phyloP scores from a whole-genome alignment of 2,329 filamentous ascomycete species.

The Fusarium sp. region DNA sequence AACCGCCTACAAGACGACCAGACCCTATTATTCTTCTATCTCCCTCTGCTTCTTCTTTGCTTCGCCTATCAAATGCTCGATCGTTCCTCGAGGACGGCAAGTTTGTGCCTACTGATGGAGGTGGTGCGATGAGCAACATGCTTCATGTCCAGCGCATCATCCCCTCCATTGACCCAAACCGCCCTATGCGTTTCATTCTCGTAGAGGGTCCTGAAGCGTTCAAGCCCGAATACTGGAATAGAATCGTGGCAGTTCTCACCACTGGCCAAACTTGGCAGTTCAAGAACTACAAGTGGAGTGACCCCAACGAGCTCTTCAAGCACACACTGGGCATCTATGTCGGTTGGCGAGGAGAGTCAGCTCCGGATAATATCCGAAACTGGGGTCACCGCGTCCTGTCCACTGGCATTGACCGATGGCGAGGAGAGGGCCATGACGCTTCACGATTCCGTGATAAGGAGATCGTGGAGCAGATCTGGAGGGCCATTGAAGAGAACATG shows the following conservation, averaged over 20 bases:
- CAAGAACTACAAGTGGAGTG: constrained; percentile 96
- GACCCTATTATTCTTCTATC: constrained; percentile 97
- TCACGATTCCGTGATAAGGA: constrained; percentile 86
- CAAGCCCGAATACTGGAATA: constrained; percentile 97
- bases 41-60: constrained; percentile 90
- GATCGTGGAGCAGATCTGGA: constrained; percentile 93
- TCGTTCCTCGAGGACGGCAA: constrained; percentile 87
- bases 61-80: constrained; percentile 95
- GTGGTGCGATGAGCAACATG: constrained; percentile 76
- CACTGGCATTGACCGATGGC: constrained; percentile 86
- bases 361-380: constrained; percentile 78
- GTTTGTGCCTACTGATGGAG: constrained; percentile 79
- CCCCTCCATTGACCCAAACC: constrained; percentile 72
- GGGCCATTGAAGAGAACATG: constrained; percentile 88
- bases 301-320: constrained; percentile 86
- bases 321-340: constrained; percentile 89
- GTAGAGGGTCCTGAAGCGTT: constrained; percentile 94
- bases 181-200: constrained; percentile 90
- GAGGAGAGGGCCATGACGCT: constrained; percentile 60
- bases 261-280: constrained; percentile 99
- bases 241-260: constrained; percentile 95
- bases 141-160: constrained; percentile 84
- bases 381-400: constrained; percentile 88
- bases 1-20: constrained; percentile 58
- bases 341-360: constrained; percentile 85